Conservation (phyloP, 108 stramenopile species). For the Fragilariopsis cylindrus region DNA sequence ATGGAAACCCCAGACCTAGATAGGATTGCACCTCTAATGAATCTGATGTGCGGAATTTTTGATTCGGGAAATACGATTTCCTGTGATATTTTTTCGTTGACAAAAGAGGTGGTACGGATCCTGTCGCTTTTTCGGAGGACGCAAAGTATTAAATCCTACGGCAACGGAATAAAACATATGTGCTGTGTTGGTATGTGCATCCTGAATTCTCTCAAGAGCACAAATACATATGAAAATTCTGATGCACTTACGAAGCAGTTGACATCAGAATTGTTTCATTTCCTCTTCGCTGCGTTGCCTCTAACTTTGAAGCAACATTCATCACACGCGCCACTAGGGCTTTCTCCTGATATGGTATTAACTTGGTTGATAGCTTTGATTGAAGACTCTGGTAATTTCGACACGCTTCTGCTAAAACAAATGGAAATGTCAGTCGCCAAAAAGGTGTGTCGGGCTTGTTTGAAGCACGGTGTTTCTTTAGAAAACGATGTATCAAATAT, state of each 20-base stretch:
- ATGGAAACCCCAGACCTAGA: neutral
- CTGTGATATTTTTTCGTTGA: neutral
- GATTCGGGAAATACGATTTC: conserved; percentile 1
- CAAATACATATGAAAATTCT: neutral
- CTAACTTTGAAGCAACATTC: conserved; percentile 2
- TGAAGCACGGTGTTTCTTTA: conserved; percentile 26
- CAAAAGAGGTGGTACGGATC: neutral
- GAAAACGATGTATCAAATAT: neutral
- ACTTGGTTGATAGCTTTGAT: conserved; percentile 5
- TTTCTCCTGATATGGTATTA: neutral
- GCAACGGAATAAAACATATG: neutral
- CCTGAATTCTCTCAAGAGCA: neutral
- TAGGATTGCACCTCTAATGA: neutral
- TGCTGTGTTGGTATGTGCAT: conserved; percentile 3
- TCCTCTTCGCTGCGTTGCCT: conserved; percentile 9
- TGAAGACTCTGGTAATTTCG: neutral
- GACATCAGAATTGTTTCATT: neutral
- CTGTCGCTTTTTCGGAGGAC: neutral
- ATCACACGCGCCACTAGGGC: neutral
- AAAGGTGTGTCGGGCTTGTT: conserved; percentile 21
- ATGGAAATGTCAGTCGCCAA: neutral
- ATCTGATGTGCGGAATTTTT: conserved; percentile 4
- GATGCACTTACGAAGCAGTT: neutral
- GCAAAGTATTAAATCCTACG: neutral
- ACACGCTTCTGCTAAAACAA: neutral